Evolutionary conservation across 805 yeast genomes (phyloP), one percentile per base, ranked within the genome.

Genomic region (Lipomyces japonicus): DNA sequence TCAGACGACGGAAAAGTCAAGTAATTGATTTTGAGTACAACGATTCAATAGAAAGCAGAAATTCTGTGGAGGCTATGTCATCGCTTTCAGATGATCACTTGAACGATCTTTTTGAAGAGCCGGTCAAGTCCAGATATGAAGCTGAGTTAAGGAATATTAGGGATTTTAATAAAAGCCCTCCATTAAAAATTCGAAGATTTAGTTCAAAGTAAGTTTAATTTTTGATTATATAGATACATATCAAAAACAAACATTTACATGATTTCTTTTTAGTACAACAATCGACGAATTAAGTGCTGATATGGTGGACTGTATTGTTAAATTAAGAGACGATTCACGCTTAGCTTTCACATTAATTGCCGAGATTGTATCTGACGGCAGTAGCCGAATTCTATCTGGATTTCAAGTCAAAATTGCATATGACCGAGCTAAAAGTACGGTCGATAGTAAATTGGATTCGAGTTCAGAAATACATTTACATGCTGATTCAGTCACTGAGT

Each of bases 161-260:
- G 9, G 22, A 36, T 36, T 36, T 30, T 19, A 4, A 12, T 19
- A 21, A 21, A 21, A 25, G 22, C 19, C 44, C 22, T 40, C 26
- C 44, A 12, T 32, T 26, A 23, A 40, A 45, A 3, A 57, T 72
- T 24, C 66, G 50, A 54, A 37, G 42, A 50, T 10, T 28, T 14
- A 14, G 32, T 14, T 10, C 10, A 28, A 28, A 14, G 32, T 28
- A 28, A 28, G 32, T 28, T 10, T 14, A 28, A 28, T 28, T 28
- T 28, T 28, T 28, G 10, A 14, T 28, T 14, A 28, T 28, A 28
- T 28, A 28, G 32, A 10, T 28, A 28, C 14, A 28, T 28, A 14
- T 14, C 32, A 28, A 28, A n/a, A n/a, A n/a, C n/a, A n/a, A n/a
- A n/a, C n/a, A n/a, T n/a, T n/a, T n/a, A n/a, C n/a, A n/a, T n/a